Evolutionary conservation across 139 green algal species (phyloP), one percentile per base, ranked within the genome.

Genomic region (Volvox africanus): DNA sequence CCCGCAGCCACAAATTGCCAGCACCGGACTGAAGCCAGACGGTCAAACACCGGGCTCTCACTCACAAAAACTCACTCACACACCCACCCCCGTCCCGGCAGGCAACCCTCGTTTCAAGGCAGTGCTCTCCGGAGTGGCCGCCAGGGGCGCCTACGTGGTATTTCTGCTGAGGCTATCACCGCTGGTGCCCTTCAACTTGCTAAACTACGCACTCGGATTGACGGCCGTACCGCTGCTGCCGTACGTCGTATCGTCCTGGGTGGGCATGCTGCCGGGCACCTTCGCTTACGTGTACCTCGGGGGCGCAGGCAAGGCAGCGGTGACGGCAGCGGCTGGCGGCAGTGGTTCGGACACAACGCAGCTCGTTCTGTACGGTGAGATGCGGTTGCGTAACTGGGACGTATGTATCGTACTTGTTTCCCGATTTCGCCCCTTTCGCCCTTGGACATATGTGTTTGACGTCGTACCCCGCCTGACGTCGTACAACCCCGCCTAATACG

Each of bases 271-370:
- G 84, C 97, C 97, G 14, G 96, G 93, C 75, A 97, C 96, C 0
- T 95, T 97, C 81, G 97, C 97, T 0, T 98, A 97, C 86, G 97
- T 98, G 50, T 95, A 94, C 62, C 77, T 97, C 1, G 97, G 97
- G 0, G 93, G 88, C 0, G 92, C 94, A 9, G 95, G 96, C 1
- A 91, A 87, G 24, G 95, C 94, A 22, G 94, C 96, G 1, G 90
- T 93, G 24, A 88, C 95, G 6, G 96, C 94, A 22, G 94, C 91
- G 14, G 89, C 84, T 22, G 87, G 61, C 33, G 77, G 88, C 61
- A 35, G 68, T 17, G 61, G 11, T 1, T 61, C 92, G 14, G 50
- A 87, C 30, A 61, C 84, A 0, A 30, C 92, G 6, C 92, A 95
- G 55, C 35, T 96, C 19, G 92, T 78, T 17, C 85, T 98, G 80